Evolutionary conservation across 1,139 yeast species (phyloP).

Genomic region (Debaryomyces udenii): DNA sequence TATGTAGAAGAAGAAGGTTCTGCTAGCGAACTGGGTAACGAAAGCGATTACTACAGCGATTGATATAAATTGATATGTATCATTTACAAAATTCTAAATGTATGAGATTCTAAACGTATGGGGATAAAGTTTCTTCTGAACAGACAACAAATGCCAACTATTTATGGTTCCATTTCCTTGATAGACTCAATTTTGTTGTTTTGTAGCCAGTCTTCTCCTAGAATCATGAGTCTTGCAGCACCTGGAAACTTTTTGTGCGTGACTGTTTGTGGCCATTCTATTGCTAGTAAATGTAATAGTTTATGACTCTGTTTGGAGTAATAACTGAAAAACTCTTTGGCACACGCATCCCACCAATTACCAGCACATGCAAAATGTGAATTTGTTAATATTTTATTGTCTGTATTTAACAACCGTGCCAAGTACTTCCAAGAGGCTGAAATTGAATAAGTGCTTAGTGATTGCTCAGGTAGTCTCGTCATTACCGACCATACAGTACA

Average conservation of each 20-base stretch:
- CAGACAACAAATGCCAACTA: slow-evolving; percentile 3
- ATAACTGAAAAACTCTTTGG: slow-evolving; percentile 50
- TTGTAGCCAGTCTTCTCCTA: slow-evolving; percentile 76
- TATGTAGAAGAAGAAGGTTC: slow-evolving; percentile 39
- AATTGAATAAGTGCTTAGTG: slow-evolving; percentile 22
- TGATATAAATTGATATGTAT: too few species aligned
- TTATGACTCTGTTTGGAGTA: slow-evolving; percentile 77
- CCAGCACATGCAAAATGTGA: slow-evolving; percentile 74
- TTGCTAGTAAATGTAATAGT: slow-evolving; percentile 47
- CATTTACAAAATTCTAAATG: too few species aligned
- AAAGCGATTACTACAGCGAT: slow-evolving; percentile 13
- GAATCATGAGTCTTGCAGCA: slow-evolving; percentile 70
- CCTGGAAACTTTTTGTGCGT: slow-evolving; percentile 63
- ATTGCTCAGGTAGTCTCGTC: slow-evolving; percentile 42
- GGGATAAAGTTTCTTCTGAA: too few species aligned
- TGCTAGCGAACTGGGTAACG: slow-evolving; percentile 27
- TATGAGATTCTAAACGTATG: too few species aligned
- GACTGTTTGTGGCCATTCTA: slow-evolving; percentile 54
- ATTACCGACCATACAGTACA: slow-evolving; percentile 79
- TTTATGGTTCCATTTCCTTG: slow-evolving; percentile 52
- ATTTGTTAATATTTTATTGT: slow-evolving; percentile 52
- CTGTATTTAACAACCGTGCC: slow-evolving; percentile 69
- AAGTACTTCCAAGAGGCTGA: slow-evolving; percentile 73
- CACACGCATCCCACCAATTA: slow-evolving; percentile 93
- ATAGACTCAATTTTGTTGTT: slow-evolving; percentile 49